Percentiles rank a stretch among this genome's conserved stretches.
Conservation (phyloP, 2,329 filamentous ascomycete genomes). For the Rhynchosporium graminicola region DNA sequence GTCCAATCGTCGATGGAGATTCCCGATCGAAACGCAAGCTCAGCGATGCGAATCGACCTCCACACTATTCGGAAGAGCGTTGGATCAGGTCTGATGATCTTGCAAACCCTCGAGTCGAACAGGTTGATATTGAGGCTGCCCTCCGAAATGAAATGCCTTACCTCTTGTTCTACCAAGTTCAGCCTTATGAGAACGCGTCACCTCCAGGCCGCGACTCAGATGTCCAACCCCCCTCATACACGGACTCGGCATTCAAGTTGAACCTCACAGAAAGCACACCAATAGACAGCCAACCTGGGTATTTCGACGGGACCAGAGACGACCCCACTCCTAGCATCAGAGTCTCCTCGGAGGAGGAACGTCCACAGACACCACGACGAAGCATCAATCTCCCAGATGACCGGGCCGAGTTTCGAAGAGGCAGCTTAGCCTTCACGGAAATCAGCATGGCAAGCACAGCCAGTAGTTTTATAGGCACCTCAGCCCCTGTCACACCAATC, state of each 20-base stretch:
- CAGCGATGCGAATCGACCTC: constrained; percentile 50
- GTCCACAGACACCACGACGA: constrained; percentile 41
- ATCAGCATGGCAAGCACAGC: constrained; percentile 41
- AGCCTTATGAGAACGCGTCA: constrained; percentile 67
- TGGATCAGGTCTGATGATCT: constrained; percentile 96
- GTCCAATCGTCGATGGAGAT: constrained; percentile 60
- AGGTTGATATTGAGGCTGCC: constrained; percentile 76
- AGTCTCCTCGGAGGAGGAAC: constrained; percentile 56
- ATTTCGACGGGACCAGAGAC: constrained; percentile 48
- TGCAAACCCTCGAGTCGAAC: constrained; percentile 65
- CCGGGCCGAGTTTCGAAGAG: constrained; percentile 47
- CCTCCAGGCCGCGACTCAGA: constrained; percentile 31
- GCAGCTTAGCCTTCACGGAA: constrained; percentile 54
- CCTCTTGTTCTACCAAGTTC: constrained; percentile 90
- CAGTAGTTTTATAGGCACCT: constrained; percentile 45
- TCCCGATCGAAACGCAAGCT: constrained; percentile 51
- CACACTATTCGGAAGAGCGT: constrained; percentile 68
- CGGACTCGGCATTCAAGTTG: constrained; percentile 43
- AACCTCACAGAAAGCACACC: constrained; percentile 22
- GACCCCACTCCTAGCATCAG: constrained; percentile 49
- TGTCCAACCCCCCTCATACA: constrained; percentile 57
- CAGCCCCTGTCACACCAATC: constrained; percentile 47
- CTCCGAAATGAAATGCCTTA: constrained; percentile 90
- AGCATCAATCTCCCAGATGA: constrained; percentile 50
- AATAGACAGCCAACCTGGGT: constrained; percentile 37